phyloP scores from a whole-genome alignment of 179 eudicot genomes.

The Drosera spatulata region DNA sequence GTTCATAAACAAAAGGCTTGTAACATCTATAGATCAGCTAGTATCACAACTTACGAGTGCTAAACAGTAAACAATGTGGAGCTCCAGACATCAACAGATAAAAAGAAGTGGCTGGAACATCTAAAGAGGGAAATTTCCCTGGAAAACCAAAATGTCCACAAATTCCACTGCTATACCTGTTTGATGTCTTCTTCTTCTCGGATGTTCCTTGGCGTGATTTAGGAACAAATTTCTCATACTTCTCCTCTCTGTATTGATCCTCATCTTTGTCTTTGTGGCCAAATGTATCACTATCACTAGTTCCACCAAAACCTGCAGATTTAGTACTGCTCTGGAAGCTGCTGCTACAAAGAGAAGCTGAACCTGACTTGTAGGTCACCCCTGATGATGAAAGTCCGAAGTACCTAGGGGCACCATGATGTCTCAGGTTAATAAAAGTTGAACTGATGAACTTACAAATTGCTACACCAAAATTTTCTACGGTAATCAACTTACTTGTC shows the following conservation, averaged over 20 bases:
- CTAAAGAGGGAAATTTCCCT: no score
- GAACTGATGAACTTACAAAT: no score
- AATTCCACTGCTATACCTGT: slow-evolving; percentile 28
- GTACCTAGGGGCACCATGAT: slow-evolving; percentile 37
- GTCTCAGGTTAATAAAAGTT: background rate
- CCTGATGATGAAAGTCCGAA: slow-evolving; percentile 92
- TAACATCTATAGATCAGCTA: no score
- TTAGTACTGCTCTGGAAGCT: slow-evolving; percentile 33
- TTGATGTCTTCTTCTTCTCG: slow-evolving; percentile 24
- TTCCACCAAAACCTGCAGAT: slow-evolving; percentile 65
- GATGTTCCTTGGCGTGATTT: slow-evolving; percentile 40
- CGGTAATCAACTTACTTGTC: slow-evolving; percentile 62
- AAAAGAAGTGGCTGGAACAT: no score
- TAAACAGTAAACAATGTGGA: no score
- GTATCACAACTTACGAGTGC: no score
- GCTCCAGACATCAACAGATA: no score
- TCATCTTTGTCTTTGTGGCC: slow-evolving; percentile 35
- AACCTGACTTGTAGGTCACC: slow-evolving; percentile 60
- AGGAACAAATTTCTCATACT: slow-evolving; percentile 40
- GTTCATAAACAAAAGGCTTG: no score
- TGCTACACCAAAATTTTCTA: background rate
- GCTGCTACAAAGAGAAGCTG: slow-evolving; percentile 55
- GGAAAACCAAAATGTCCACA: background rate
- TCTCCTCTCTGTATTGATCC: slow-evolving; percentile 48
- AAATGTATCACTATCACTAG: slow-evolving; percentile 43